These are phyloP conservation scores for Maudiozyma humilis DNA, from an alignment of 1,139 yeast species.

Conservation along the genomic window DNA sequence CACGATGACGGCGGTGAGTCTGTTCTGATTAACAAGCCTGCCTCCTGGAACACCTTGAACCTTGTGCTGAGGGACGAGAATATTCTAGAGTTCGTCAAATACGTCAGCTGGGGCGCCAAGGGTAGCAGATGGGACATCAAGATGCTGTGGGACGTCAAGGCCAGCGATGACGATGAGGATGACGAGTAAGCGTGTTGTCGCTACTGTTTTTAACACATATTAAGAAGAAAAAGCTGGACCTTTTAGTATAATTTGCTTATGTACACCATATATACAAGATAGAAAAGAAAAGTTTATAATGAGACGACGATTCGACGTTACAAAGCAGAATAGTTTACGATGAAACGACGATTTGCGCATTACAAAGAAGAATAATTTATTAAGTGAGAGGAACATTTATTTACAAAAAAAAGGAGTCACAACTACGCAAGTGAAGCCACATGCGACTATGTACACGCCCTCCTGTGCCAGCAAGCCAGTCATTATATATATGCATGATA, in stretches of 20 bases:
- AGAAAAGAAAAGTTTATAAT: no score
- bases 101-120: constrained; percentile 78
- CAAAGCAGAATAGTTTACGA: no score
- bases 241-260: no score
- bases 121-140: constrained; percentile 91
- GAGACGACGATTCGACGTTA: no score
- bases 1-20: constrained; percentile 39
- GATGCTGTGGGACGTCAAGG: constrained; percentile 69
- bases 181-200: constrained; percentile 6
- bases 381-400: not conserved
- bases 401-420: not conserved
- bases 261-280: no score
- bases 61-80: constrained; percentile 76
- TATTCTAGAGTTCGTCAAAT: constrained; percentile 83
- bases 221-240: not conserved
- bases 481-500: not conserved
- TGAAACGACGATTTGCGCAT: no score
- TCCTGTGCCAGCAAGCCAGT: no score
- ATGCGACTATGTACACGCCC: no score
- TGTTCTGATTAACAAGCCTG: constrained; percentile 71
- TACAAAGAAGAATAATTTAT: not conserved
- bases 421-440: no score
- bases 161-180: constrained; percentile 34
- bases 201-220: not conserved
- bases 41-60: constrained; percentile 73